These are phyloP conservation scores for Sporothrix curviconia DNA, from an alignment of 2,329 filamentous ascomycete species.

Conservation along the genomic window DNA sequence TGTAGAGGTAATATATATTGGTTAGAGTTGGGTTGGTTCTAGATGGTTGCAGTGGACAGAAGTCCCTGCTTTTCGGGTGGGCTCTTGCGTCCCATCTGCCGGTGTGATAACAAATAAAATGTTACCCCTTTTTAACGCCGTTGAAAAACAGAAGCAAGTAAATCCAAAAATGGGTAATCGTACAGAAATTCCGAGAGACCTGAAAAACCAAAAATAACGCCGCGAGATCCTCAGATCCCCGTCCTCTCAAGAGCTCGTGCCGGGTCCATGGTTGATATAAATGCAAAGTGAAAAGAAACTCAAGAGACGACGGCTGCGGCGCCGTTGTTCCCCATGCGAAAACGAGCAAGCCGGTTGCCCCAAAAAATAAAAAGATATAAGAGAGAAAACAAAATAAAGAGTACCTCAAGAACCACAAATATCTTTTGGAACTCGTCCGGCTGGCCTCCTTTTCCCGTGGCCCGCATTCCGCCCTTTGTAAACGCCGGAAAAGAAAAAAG, in stretches of 20 bases:
- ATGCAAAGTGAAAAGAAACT: not conserved
- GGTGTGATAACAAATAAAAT: slow-evolving; percentile 3
- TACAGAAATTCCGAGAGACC: not conserved
- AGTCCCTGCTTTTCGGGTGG: slow-evolving; percentile 2
- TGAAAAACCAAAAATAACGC: not conserved
- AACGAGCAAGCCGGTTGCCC: slow-evolving; percentile 8
- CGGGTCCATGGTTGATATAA: not conserved
- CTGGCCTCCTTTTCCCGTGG: not conserved
- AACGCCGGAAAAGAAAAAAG: slow-evolving; percentile 1
- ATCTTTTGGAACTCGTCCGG: not conserved
- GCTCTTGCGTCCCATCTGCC: not conserved
- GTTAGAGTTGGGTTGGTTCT: slow-evolving; percentile 13
- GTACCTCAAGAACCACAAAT: slow-evolving; percentile 1
- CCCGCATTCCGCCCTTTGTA: not conserved
- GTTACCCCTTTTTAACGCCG: slow-evolving; percentile 2
- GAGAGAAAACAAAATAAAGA: not conserved
- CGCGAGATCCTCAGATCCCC: not conserved
- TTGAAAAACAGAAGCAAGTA: not conserved
- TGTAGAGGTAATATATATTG: slow-evolving; percentile 11
- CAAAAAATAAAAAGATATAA: slow-evolving; percentile 12
- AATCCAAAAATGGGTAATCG: not conserved
- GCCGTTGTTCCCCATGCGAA: not conserved
- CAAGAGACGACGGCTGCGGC: not conserved
- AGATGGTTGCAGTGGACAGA: not conserved
- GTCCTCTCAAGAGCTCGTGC: not conserved